These are phyloP conservation scores for Solanum hybrid DNA, from an alignment of 305 asterid genomes.

Conservation along the genomic window DNA sequence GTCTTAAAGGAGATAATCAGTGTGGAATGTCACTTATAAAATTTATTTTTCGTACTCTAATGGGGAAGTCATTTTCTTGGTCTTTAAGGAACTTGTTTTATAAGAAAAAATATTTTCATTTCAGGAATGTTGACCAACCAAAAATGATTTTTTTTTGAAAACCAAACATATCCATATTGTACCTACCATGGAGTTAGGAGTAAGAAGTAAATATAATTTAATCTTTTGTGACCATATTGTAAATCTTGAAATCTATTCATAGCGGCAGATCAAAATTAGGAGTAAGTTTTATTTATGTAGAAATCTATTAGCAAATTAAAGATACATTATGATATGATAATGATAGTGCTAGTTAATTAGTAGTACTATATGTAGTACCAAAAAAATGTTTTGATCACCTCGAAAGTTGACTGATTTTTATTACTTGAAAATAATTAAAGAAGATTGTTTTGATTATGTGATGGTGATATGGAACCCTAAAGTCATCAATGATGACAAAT, in stretches of 20 bases:
- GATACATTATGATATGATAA: background rate
- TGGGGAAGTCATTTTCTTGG: background rate
- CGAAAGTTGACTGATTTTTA: slow-evolving; percentile 26
- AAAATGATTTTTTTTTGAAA: background rate
- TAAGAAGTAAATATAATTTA: background rate
- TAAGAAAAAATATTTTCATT: background rate
- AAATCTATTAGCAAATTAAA: background rate
- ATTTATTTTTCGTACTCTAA: background rate
- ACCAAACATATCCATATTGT: background rate
- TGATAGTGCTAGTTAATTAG: background rate
- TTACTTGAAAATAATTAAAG: slow-evolving; percentile 16
- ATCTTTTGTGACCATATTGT: background rate
- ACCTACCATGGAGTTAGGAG: background rate
- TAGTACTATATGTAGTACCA: slow-evolving; percentile 14
- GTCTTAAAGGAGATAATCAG: background rate
- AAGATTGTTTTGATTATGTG: slow-evolving; percentile 8
- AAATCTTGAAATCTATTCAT: background rate
- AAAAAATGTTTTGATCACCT: slow-evolving; percentile 29
- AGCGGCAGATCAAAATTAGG: background rate
- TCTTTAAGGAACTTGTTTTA: background rate
- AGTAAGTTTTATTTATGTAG: background rate
- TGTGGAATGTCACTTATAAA: background rate
- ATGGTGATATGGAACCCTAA: slow-evolving; percentile 18
- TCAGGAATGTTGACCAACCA: background rate
- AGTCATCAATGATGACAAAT: slow-evolving; percentile 21